phyloP scores from a whole-genome alignment of 257 asterid species.

The Ilex aquifolium region DNA sequence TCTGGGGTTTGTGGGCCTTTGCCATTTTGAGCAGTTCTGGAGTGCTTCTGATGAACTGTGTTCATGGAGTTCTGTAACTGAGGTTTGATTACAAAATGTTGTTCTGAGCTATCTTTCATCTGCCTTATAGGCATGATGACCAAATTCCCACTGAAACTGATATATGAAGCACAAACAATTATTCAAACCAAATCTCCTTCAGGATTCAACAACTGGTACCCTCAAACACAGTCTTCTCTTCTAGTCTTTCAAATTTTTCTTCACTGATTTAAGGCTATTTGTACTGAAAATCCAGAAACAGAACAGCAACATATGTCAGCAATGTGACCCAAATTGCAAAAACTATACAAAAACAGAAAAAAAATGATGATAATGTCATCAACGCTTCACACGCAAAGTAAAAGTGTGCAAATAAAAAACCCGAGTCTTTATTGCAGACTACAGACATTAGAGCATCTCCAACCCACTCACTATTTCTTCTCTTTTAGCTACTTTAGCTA shows the following conservation, averaged over 20 bases:
- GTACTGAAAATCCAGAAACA: constrained; percentile 53
- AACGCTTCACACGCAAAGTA: constrained; percentile 50
- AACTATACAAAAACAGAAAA: constrained; percentile 29
- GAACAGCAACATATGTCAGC: constrained; percentile 42
- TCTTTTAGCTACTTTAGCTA: too few relatives aligned
- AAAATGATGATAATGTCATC: constrained; percentile 30
- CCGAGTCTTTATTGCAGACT: constrained; percentile 30
- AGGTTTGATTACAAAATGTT: constrained; percentile 61
- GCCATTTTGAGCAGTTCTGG: constrained; percentile 50
- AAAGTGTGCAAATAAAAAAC: constrained; percentile 27
- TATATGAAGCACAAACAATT: not conserved
- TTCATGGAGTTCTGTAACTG: constrained; percentile 45
- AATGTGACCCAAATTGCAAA: constrained; percentile 32
- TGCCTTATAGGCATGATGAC: constrained; percentile 81
- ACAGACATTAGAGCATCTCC: too few relatives aligned
- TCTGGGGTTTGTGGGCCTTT: constrained; percentile 59
- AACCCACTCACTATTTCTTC: too few relatives aligned
- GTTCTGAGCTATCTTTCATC: constrained; percentile 69
- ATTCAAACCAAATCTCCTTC: constrained; percentile 13
- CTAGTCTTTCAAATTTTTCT: constrained; percentile 20
- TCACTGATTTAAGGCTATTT: constrained; percentile 38
- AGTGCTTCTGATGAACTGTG: constrained; percentile 39
- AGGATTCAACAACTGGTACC: constrained; percentile 14
- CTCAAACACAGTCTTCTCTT: constrained; percentile 13
- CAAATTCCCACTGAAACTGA: not conserved